A percentile compares a stretch with the other conserved stretches of the same genome.
Evolutionary conservation across 768 basidiomycete genomes (phyloP).

Genomic region (Pholiota conissans): DNA sequence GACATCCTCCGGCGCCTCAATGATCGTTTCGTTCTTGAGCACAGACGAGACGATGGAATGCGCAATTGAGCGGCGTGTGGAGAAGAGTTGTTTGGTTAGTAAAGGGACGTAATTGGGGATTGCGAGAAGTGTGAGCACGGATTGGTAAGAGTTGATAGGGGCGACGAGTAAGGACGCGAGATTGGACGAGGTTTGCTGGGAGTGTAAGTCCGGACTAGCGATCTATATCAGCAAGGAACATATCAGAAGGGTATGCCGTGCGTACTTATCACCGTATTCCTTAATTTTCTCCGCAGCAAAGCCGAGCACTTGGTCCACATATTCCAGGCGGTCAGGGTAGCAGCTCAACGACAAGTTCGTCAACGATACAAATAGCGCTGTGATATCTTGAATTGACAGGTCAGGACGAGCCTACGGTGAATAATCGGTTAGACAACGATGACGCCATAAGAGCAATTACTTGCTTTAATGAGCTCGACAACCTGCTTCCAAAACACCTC

Average conservation of each 20-base stretch:
- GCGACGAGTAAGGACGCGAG: constrained; percentile 91
- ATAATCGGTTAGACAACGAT: background rate
- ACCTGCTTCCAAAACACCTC: constrained; percentile 99
- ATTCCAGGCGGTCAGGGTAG: constrained; percentile 95
- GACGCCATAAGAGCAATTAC: constrained; percentile 16
- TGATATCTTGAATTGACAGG: constrained; percentile 95
- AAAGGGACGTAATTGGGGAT: constrained; percentile 88
- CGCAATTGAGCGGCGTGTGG: constrained; percentile 87
- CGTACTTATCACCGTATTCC: constrained; percentile 79
- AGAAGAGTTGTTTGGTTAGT: constrained; percentile 82
- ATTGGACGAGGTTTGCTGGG: constrained; percentile 83
- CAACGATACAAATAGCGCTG: constrained; percentile 91
- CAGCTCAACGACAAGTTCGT: constrained; percentile 95
- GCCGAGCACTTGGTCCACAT: constrained; percentile 92
- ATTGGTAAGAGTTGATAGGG: constrained; percentile 95
- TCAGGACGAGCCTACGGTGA: constrained; percentile 85
- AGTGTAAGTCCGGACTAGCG: constrained; percentile 88
- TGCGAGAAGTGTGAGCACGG: constrained; percentile 95
- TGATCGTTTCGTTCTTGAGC: constrained; percentile 94
- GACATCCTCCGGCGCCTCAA: constrained; percentile 93
- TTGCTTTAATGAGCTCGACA: constrained; percentile 93
- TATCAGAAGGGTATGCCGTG: background rate
- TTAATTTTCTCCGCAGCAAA: constrained; percentile 87
- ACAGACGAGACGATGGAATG: constrained; percentile 94
- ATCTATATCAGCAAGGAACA: background rate